Evolutionary conservation across 129 eudicot genomes (phyloP), one percentile per base, ranked within the genome.

Genomic region (Logfia minima): DNA sequence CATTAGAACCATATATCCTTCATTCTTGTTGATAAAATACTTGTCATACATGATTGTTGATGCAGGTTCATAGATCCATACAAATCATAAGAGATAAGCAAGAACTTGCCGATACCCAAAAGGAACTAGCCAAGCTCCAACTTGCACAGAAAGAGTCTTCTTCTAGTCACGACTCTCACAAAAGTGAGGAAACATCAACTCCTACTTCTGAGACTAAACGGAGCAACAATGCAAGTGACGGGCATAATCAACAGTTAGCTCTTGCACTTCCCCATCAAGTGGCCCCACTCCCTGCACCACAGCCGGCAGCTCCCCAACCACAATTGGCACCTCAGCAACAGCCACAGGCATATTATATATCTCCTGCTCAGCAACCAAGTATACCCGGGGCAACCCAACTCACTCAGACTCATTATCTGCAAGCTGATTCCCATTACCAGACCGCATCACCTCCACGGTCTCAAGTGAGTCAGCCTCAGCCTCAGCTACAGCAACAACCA

Each of bases 51-150:
- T 48, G 55, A 13, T 80, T 51, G 22, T 34, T 56, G 58, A 21
- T 82, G 58, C 87, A 92, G 97, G 97, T 92, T 39, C 97, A 89
- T 77, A 84, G 97, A 81, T 92, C 97, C 1, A 88, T 92, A 13
- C 97, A 92, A 82, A 87, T 92, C 78, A 86, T 92, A 58, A 82
- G 97, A 84, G 97, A 92, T 78, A 92, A 92, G 72, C 97, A 92
- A 75, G 97, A 92, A 74, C 90, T 92, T 78, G 91, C 92, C 41
- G 97, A 92, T 51, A 82, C 96, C 60, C 97, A 92, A 64, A 89
- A 87, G 78, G 97, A 89, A 77, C 92, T 92, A 8, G 92, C 96
- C 21, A 92, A 85, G 68, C 90, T 92, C 79, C 97, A 92, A 79
- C 88, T 92, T 66, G 88, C 88, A 28, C 97, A 92, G 53, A 89